Percentiles rank a stretch among this genome's conserved stretches.
phyloP scores from a whole-genome alignment of 495 filamentous ascomycete species.

The Hypoxylon lenormandii region DNA sequence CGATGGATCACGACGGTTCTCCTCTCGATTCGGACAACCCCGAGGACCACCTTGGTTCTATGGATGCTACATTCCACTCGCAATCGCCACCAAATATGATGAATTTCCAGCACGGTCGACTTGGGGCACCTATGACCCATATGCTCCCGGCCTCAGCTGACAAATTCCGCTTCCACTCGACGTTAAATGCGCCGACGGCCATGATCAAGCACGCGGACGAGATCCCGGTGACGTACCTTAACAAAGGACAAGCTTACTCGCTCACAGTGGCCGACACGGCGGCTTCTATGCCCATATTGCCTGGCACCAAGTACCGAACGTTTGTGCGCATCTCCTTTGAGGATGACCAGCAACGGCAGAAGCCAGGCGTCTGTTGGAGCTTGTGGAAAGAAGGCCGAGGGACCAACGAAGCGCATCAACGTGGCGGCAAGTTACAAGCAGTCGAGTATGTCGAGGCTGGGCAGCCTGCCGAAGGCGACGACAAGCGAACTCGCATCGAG shows the following conservation, averaged over 20 bases:
- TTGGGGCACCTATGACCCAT: conserved; percentile 58
- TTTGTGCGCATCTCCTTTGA: conserved; percentile 93
- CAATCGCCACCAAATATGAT: conserved; percentile 61
- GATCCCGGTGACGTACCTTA: conserved; percentile 94
- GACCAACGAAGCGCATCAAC: conserved; percentile 86
- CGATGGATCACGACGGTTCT: conserved; percentile 77
- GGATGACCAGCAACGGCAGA: conserved; percentile 86
- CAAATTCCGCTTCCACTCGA: conserved; percentile 91
- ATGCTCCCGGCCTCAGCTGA: conserved; percentile 58
- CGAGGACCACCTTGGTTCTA: conserved; percentile 62
- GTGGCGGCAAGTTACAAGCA: conserved; percentile 86
- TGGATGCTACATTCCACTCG: conserved; percentile 63
- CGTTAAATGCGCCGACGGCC: conserved; percentile 92
- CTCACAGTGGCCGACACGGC: conserved; percentile 80
- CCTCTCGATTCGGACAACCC: conserved; percentile 65
- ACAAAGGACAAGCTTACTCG: conserved; percentile 93
- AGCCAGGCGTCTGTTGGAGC: conserved; percentile 88
- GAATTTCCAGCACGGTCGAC: conserved; percentile 54
- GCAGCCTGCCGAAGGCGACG: conserved; percentile 75
- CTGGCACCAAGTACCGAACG: conserved; percentile 78
- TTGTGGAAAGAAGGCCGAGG: conserved; percentile 96
- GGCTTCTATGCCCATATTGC: conserved; percentile 53
- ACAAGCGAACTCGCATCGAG: conserved; percentile 77
- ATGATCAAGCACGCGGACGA: conserved; percentile 90
- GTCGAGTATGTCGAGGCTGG: conserved; percentile 90